Base-by-base conservation (phyloP, 202 grass and related monocot genomes). In the Panicum virgatum region DNA sequence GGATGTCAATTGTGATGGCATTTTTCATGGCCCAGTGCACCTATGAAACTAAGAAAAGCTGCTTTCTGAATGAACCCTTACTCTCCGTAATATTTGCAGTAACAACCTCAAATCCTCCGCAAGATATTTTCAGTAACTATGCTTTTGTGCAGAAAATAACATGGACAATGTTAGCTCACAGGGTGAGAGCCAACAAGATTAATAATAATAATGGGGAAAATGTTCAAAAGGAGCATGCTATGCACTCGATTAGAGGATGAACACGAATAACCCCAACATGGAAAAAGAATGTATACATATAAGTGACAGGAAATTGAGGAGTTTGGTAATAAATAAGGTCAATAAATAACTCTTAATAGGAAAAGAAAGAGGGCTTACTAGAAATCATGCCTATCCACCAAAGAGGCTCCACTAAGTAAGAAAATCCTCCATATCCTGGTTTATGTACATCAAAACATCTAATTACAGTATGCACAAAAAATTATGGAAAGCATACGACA, bases 341-440 rank as follows among this genome's bases (percentile, higher is more conserved):
- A 53, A 60, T n/a, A 62, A 62, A 44, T 69, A 10, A 30, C 29
- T 45, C 61, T 75, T 42, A 69, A 69, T 82, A 78, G 38, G 62
- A 64, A 79, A 43, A 18, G 25, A 87, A 47, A 29, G 25, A 51
- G 32, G 40, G 42, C 93, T 93, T 85, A 96, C 93, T 96, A 64
- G 93, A 82, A 88, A 96, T 87, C 93, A 96, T 96, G 74, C 90
- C 93, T 85, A 78, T 80, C 93, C 93, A 96, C 93, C 93, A 96
- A 83, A 96, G 93, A 40, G 93, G 93, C 30, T 96, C 93, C 79
- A 87, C 62, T 66, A 96, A 85, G 83, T 96, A 96, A 64, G 93
- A 96, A 87, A 89, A 96, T 5, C 93, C 93, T 66, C 93, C 93
- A 80, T 69, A 79, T 42, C 93, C 93, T 96, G 83, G 64, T 87